Evolutionary conservation across 768 basidiomycete species (phyloP).

Genomic region (Podaxis rugospora): DNA sequence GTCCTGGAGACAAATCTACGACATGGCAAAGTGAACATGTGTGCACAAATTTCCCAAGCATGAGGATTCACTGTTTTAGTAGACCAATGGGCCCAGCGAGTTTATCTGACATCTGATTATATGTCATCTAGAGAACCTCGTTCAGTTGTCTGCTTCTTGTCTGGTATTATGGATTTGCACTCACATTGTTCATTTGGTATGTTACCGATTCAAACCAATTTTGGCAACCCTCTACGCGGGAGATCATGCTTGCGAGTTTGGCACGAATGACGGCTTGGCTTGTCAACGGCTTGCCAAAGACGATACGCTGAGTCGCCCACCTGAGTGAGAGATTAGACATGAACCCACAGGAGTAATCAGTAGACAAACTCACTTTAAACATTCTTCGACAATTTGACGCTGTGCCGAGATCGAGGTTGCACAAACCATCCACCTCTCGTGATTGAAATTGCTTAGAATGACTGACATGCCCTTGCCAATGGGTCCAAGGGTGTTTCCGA

Average conservation of each 20-base stretch:
- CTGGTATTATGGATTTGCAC: conserved; percentile 16
- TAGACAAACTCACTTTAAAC: conserved; percentile 57
- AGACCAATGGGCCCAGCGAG: conserved; percentile 88
- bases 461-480: conserved; percentile 81
- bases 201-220: conserved; percentile 90
- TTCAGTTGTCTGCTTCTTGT: background rate
- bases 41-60: background rate
- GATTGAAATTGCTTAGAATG: conserved; percentile 84
- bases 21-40: background rate
- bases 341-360: conserved; percentile 2
- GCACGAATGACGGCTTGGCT: conserved; percentile 83
- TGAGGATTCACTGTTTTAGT: conserved; percentile 69
- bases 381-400: conserved; percentile 83
- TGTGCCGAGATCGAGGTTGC: conserved; percentile 70
- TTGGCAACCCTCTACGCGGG: conserved; percentile 80
- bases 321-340: conserved; percentile 28
- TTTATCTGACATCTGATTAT: conserved; percentile 77
- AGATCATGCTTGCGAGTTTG: conserved; percentile 88
- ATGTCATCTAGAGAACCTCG: conserved; percentile 61
- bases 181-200: conserved; percentile 86
- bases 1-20: conserved; percentile 62
- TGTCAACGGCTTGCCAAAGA: conserved; percentile 84
- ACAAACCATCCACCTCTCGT: conserved; percentile 87
- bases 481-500: conserved; percentile 83
- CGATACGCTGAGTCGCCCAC: conserved; percentile 86